Evolutionary conservation across 805 yeast genomes (phyloP), one percentile per base, ranked within the genome.

Genomic region (Candida takata): DNA sequence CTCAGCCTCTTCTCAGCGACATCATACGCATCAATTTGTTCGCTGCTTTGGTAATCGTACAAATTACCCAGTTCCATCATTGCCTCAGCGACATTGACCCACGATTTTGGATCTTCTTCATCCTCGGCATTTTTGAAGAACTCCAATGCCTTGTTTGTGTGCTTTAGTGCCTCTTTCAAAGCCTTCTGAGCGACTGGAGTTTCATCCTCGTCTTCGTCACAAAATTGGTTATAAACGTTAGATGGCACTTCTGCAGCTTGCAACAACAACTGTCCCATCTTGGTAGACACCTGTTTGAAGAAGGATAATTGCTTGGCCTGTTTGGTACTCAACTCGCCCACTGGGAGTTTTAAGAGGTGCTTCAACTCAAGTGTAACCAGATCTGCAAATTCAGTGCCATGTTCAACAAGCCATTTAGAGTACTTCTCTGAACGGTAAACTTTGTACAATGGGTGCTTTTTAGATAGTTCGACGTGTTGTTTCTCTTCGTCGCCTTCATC

Each of bases 1-100:
- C 62, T 69, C 47, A 88, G 62, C 20, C 75, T 67, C 41, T 64
- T 61, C 49, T 85, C 88, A 1, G 97, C 97, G 37, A 70, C 65
- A 13, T 59, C 57, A 55, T 88, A 88, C 34, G 71, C 62, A 5
- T 65, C 49, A 41, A 80, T 84, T 60, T 86, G 95, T 29, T 79
- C 82, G 24, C 63, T 61, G 34, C 80, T 67, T 19, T 80, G 86
- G 18, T 73, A 61, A 8, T 79, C 84, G 41, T 70, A 66, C 34
- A 87, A 55, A 48, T 87, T 88, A 12, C 88, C 96, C 46, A 84
- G 61, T 12, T 82, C 74, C 24, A 90, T 84, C 50, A 75, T 65
- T 1, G 95, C 88, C 57, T 90, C 97, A 1, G 96, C 95, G 31
- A 83, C 69, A 51, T 76, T 73, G 10, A 79, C 95, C 84, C 90